A percentile compares a stretch with the other conserved stretches of the same genome.
Evolutionary conservation across 192 early-diverging fungal genomes (phyloP).

Genomic region (Jimgerdemannia lactiflua): DNA sequence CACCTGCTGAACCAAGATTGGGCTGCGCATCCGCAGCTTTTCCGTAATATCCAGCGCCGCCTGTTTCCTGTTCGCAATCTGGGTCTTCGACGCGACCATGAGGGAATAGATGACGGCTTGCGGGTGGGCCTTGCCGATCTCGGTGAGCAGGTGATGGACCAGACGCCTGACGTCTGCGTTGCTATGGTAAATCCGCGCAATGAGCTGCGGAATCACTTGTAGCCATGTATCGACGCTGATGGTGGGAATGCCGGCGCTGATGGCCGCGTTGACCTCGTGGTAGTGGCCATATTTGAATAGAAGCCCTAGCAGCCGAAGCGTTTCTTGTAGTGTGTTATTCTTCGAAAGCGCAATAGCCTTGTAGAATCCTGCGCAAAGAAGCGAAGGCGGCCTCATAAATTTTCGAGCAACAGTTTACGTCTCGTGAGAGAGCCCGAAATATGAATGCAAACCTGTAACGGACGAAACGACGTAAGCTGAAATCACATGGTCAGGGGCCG

Average conservation of each 20-base stretch:
- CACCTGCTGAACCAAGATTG: slow-evolving; percentile 69
- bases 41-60: slow-evolving; percentile 89
- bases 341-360: slow-evolving; percentile 89
- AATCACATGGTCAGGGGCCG: slow-evolving; percentile 32
- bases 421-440: too few species aligned
- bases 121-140: slow-evolving; percentile 92
- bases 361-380: slow-evolving; percentile 65
- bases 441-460: slow-evolving; percentile 44
- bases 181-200: slow-evolving; percentile 88
- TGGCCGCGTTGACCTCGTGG: slow-evolving; percentile 76
- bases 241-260: slow-evolving; percentile 76
- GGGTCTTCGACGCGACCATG: slow-evolving; percentile 93
- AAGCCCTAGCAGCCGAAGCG: slow-evolving; percentile 84
- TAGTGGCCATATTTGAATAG: slow-evolving; percentile 97
- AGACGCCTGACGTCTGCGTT: slow-evolving; percentile 72
- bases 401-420: slow-evolving; percentile 10
- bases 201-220: slow-evolving; percentile 96
- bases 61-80: slow-evolving; percentile 66
- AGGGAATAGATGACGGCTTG: slow-evolving; percentile 98
- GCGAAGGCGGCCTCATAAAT: slow-evolving; percentile 1
- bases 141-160: slow-evolving; percentile 84
- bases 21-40: slow-evolving; percentile 81
- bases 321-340: slow-evolving; percentile 89
- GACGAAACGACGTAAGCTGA: slow-evolving; percentile 82
- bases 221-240: slow-evolving; percentile 94